Percentiles rank a stretch among this genome's conserved stretches.
Evolutionary conservation across 768 basidiomycete species (phyloP).

Genomic region (Collybia sordida): DNA sequence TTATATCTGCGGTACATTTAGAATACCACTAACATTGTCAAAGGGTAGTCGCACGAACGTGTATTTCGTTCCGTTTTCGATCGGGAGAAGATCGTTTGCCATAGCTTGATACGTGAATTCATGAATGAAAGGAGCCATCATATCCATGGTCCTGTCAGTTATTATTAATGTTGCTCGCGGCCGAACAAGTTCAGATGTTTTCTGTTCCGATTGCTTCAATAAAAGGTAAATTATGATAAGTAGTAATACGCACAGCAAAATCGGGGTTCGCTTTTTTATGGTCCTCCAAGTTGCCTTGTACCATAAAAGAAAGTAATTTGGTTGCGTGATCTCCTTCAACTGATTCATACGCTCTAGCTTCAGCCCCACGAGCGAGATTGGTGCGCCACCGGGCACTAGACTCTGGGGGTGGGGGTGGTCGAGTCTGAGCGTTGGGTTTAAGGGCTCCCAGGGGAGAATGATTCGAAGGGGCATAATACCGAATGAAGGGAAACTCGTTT

Average conservation of each 20-base stretch:
- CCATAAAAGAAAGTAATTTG: conserved; percentile 80
- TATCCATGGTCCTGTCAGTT: conserved; percentile 97
- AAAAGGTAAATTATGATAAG: conserved; percentile 1
- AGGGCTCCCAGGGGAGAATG: conserved; percentile 86
- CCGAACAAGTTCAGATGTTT: conserved; percentile 41
- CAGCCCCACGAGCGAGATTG: conserved; percentile 71
- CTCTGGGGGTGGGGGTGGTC: conserved; percentile 67
- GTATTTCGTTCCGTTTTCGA: conserved; percentile 85
- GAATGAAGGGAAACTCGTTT: conserved; percentile 89
- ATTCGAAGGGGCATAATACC: conserved; percentile 85
- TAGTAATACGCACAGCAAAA: conserved; percentile 68
- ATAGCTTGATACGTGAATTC: conserved; percentile 99
- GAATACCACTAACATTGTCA: not conserved
- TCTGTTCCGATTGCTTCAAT: conserved; percentile 33
- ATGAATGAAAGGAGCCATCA: conserved; percentile 85
- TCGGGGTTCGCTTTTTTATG: conserved; percentile 84
- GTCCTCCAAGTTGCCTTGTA: conserved; percentile 84
- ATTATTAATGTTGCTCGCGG: conserved; percentile 84
- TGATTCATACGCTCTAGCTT: conserved; percentile 65
- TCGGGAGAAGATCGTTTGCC: conserved; percentile 91
- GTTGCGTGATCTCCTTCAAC: conserved; percentile 77
- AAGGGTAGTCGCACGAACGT: conserved; percentile 52
- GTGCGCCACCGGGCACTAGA: conserved; percentile 74
- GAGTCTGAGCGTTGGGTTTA: conserved; percentile 61
- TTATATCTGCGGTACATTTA: conserved; percentile 65